Evolutionary conservation across 2,329 filamentous ascomycete species (phyloP).

Genomic region (Penicillium occitanis): DNA sequence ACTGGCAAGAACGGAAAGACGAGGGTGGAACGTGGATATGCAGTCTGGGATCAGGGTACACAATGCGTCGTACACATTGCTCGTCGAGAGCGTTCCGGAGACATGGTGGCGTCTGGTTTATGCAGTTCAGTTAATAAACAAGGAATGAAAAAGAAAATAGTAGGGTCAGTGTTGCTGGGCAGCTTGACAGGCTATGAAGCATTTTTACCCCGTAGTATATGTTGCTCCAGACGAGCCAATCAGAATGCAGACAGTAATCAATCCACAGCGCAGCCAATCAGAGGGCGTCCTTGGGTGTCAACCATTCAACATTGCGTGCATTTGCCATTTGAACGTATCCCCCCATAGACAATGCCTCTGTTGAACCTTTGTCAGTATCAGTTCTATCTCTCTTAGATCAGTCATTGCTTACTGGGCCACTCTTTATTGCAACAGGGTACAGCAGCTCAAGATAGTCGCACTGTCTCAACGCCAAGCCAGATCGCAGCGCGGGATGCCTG

Average conservation of each 20-base stretch:
- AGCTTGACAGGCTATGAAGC: not conserved
- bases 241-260: slow-evolving; percentile 3
- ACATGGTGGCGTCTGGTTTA: not conserved
- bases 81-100: not conserved
- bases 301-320: not conserved
- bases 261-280: not conserved
- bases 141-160: not conserved
- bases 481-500: slow-evolving; percentile 1
- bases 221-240: not conserved
- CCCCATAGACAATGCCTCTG: not conserved
- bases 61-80: not conserved
- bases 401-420: too few species aligned
- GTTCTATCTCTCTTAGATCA: too few species aligned
- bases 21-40: not conserved
- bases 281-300: not conserved
- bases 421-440: too few species aligned
- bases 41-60: slow-evolving; percentile 8
- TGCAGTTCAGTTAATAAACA: not conserved
- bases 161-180: not conserved
- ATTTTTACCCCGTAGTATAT: not conserved
- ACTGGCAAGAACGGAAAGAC: not conserved
- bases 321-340: not conserved
- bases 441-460: too few species aligned
- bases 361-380: too few species aligned
- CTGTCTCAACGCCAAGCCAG: not conserved